Evolutionary conservation across 1,284 basidiomycete species (phyloP).

Genomic region (Cystobasidiaceae sp.): DNA sequence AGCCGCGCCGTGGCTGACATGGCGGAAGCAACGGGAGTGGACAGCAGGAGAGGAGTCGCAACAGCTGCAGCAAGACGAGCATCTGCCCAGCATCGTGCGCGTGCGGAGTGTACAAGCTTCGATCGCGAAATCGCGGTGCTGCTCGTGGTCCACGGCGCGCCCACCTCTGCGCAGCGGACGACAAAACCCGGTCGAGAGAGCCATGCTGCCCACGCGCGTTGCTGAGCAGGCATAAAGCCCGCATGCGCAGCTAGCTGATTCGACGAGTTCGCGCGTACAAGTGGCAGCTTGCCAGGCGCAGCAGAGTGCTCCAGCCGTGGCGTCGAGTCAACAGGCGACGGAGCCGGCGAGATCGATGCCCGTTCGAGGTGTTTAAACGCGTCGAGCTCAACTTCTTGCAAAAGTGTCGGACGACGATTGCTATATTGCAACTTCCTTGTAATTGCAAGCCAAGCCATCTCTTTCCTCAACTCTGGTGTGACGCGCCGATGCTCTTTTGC

Average conservation of each 20-base stretch:
- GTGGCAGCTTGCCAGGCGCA: no score
- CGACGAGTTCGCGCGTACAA: no score
- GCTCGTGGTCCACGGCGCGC: no score
- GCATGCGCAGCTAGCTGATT: no score
- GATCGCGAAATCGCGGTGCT: neutral
- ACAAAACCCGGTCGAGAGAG: neutral
- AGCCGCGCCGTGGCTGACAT: neutral
- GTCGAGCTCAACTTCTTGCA: slow-evolving; percentile 12
- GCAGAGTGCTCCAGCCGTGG: no score
- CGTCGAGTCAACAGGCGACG: neutral
- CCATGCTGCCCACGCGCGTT: neutral
- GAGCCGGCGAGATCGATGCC: neutral
- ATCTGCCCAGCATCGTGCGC: no score
- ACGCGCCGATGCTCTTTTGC: neutral
- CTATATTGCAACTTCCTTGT: neutral
- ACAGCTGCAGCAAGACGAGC: neutral
- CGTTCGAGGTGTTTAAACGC: neutral
- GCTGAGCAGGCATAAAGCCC: no score
- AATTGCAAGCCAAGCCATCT: neutral
- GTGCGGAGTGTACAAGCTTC: neutral
- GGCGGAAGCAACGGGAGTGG: neutral
- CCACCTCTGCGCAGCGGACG: no score
- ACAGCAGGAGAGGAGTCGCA: neutral
- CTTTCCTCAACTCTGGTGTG: neutral
- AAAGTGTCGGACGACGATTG: neutral